Base-by-base conservation (phyloP, 768 basidiomycete genomes). In the Pulveroboletus sp. region DNA sequence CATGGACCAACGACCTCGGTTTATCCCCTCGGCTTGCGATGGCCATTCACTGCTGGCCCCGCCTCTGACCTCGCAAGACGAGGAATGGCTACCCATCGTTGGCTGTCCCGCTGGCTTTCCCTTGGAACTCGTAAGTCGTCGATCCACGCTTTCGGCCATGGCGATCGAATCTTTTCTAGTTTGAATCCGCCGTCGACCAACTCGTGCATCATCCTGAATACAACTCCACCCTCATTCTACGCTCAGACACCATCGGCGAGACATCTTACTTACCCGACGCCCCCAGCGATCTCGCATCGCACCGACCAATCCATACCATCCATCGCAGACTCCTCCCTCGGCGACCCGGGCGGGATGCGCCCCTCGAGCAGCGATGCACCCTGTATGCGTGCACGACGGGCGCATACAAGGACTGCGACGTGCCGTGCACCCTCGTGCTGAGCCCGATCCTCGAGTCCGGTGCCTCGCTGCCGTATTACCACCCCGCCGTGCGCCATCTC, bases 191-290 rank as follows among this genome's bases (percentile, higher is more conserved):
- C 0, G 65, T 86, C 27, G 78, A 77, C 22, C 86, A 90, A 54
- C 73, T 95, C 16, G 73, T 93, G 7, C 78, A 87, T 31, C 92
- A 95, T 62, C 94, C 94, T 6, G 94, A 97, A 62, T 90, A 91
- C 64, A 95, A 94, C 62, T 92, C 91, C 0, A 87, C 89, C 0
- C 77, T 95, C 23, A 95, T 97, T 49, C 72, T 97, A 16, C 81
- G 94, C 2, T 88, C 93, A 0, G 89, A 95, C 32, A 78, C 77
- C 4, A 42, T 88, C 31, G 40, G 36, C n/a, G 59, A 65, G 32
- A 56, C 51, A 2, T 20, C 4, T 12, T 36, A 46, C 22, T 62
- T 67, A 10, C 79, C 83, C 34, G 63, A 70, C 17, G 62, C 64
- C 6, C 76, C 82, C 38, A 59, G 29, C 41, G 17, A 41, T 42